Evolutionary conservation across 140 eudicot genomes (phyloP).

Genomic region (Oenanthe javanica): DNA sequence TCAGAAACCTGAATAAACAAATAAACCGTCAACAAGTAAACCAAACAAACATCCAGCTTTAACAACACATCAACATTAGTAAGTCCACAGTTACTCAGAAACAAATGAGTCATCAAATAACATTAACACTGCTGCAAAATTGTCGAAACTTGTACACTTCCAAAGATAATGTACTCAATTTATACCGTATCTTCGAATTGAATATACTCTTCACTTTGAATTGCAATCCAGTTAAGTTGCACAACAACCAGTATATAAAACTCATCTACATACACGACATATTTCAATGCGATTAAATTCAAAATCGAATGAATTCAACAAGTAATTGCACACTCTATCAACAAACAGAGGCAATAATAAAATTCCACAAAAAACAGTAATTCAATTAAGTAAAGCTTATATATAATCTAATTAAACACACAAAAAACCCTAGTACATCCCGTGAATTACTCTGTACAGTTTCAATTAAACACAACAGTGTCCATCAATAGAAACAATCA

Average conservation of each 20-base stretch:
- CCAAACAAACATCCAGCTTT: neutral
- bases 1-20: slow-evolving; percentile 39
- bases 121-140: neutral
- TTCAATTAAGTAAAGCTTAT: neutral
- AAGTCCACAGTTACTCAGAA: neutral
- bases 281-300: neutral
- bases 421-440: slow-evolving; percentile 5
- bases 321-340: neutral
- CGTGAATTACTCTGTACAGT: neutral
- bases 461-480: neutral
- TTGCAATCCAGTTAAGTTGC: neutral
- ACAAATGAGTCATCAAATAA: neutral
- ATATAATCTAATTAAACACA: neutral
- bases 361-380: neutral
- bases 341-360: neutral
- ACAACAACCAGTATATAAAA: neutral
- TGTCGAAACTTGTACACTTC: neutral
- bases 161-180: neutral
- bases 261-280: no score
- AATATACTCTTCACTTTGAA: neutral
- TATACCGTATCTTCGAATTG: neutral
- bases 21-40: neutral
- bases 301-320: neutral
- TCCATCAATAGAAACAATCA: neutral
- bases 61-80: neutral